phyloP scores from a whole-genome alignment of 495 filamentous ascomycete genomes.

The Aspergillus coremiiformis region DNA sequence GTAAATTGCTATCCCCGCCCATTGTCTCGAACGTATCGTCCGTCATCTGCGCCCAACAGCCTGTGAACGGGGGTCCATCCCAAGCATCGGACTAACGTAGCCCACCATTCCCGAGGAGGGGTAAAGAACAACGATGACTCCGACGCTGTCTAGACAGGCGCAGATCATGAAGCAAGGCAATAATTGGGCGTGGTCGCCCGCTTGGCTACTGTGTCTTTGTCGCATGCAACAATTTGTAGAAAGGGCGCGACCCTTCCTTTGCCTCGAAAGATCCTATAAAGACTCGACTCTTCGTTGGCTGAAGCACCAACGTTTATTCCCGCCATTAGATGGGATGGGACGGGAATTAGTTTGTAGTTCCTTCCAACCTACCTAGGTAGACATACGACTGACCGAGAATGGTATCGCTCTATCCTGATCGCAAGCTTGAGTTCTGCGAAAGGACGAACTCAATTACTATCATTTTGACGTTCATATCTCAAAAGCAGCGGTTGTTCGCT shows the following conservation, averaged over 20 bases:
- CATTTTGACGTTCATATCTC: neutral
- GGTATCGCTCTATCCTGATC: neutral
- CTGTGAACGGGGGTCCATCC: conserved; percentile 9
- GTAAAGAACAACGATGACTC: conserved; percentile 10
- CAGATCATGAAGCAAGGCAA: conserved; percentile 25
- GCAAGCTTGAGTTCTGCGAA: neutral
- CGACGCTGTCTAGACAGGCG: conserved; percentile 20
- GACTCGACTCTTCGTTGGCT: neutral
- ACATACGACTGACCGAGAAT: neutral
- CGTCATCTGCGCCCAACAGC: conserved; percentile 8
- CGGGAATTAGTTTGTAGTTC: neutral
- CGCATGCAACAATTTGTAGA: neutral
- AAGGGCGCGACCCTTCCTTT: neutral
- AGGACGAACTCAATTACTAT: neutral
- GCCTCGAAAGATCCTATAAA: neutral
- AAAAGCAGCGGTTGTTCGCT: neutral
- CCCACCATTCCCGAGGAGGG: conserved; percentile 16
- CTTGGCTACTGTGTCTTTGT: conserved; percentile 8
- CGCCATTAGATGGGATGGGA: neutral
- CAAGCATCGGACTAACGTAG: conserved; percentile 13
- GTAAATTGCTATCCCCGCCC: neutral
- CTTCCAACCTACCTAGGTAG: no score
- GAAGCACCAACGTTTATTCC: neutral
- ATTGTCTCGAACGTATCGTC: no score
- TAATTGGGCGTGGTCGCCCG: conserved; percentile 19